Base-by-base conservation (phyloP, 139 green algal species). In the Chlamydomonas sphaeroides region DNA sequence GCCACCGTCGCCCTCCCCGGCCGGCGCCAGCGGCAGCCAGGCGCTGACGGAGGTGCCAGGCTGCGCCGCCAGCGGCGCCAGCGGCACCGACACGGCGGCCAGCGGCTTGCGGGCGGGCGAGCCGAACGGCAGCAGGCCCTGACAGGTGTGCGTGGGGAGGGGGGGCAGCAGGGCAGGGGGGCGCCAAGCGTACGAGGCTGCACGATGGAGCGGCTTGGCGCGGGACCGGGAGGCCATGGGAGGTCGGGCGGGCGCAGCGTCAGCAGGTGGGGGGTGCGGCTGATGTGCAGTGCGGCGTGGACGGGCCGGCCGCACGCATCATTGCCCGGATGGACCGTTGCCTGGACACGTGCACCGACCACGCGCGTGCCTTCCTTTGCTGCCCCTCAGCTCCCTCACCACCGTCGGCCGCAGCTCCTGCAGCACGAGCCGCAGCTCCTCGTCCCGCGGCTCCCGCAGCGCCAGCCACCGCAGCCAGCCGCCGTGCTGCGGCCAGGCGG, bases 341-440 rank as follows among this genome's bases (percentile, higher is more conserved):
- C 45, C 45, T 14, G 14, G 14, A 11, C 49, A 56, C n/a, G 45
- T 51, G 45, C 45, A 21, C 10, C 45, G 10, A 10, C 10, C 45
- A 10, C 45, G 10, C 4, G 3, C 65, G 5, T 45, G 35, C 33
- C 35, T 30, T 26, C 65, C 65, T 48, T 48, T 33, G 2, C 51
- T 17, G 21, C 35, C 65, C 10, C 3, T 48, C 65, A 10, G 30
- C 33, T 70, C 17, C 35, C 10, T 70, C 35, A 10, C 14, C 45
- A 10, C 45, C 45, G 14, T 51, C 45, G 42, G 39, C 59, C 65
- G 32, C 75, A 63, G 1, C 41, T 73, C 42, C 18, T 25, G 1
- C 75, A 72, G 11, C 41, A n/a, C 15, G 23, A 82, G 18, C 75
- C 75, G 75, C 39, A 82, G 61, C 42, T 62, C 75, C 17, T 82